Evolutionary conservation across 352 stramenopile species (phyloP), one percentile per base, ranked within the genome.

Genomic region (Aphanomyces stellatus): DNA sequence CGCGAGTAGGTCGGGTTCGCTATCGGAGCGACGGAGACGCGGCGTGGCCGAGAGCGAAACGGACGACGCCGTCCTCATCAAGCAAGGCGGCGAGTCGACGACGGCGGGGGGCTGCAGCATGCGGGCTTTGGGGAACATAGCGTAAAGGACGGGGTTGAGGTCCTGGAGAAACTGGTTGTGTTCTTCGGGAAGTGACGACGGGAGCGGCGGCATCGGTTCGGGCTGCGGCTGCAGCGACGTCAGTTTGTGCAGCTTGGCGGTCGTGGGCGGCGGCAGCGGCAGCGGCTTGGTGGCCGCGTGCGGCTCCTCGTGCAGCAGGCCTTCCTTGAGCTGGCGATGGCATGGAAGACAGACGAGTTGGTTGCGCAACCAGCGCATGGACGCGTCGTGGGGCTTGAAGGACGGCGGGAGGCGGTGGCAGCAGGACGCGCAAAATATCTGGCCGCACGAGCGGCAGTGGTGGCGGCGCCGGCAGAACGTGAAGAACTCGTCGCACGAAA

Each of bases 341-440:
- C 87, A 95, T 13, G 78, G 90, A 65, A 91, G 85, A 51, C 87
- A 95, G 37, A 95, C 87, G 35, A 95, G 74, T 49, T 95, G 82
- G 57, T 95, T 95, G 17, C 85, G 75, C 4, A 95, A 64, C 3
- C 83, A 72, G 25, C 73, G 73, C 71, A 93, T 91, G 2, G 80
- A 90, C 22, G 88, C 83, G 65, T 95, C 82, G 8, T 76, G 75
- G 1, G 77, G 79, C 40, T 82, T 83, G 65, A 92, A 91, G 1
- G 85, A 92, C 65, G 91, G 81, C 13, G 85, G 82, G 6, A 95
- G 70, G 11, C 85, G 76, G 5, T 84, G 80, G 68, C 82, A 92
- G 53, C 86, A 95, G 48, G 91, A 82, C 2, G 81, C 76, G 48
- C 86, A 95, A 57, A 95, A 95, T 61, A 95, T 88, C 66, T 95